Percentiles rank a stretch among this genome's conserved stretches.
phyloP scores from a whole-genome alignment of 176 grass and related monocot species.

The Cenchrus fungigraminus region DNA sequence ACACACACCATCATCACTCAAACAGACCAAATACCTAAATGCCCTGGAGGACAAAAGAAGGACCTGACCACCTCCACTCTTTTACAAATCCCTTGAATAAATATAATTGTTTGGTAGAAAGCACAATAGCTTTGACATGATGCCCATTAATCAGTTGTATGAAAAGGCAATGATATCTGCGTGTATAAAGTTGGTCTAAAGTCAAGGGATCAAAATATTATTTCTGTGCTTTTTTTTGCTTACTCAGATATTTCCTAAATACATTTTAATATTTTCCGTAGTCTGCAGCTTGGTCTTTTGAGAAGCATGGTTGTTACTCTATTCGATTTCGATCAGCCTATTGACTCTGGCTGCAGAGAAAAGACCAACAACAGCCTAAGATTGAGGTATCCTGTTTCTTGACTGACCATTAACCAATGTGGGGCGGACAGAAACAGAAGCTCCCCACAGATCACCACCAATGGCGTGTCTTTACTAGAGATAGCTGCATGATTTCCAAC shows the following conservation, averaged over 20 bases:
- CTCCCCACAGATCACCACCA: background rate
- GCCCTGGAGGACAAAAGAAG: too few species aligned
- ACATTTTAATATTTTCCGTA: slow-evolving; percentile 7
- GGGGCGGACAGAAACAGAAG: background rate
- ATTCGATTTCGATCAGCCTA: background rate
- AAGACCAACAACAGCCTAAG: background rate
- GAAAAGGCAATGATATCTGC: background rate
- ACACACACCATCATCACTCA: too few species aligned
- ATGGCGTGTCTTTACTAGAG: background rate
- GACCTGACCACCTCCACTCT: too few species aligned
- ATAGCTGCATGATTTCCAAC: slow-evolving; percentile 1
- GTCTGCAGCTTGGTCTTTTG: background rate
- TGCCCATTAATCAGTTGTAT: background rate
- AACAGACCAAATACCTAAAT: too few species aligned
- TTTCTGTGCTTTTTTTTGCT: background rate
- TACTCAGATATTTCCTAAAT: background rate
- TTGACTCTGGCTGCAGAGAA: slow-evolving; percentile 2
- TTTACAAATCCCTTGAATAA: background rate
- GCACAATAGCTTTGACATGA: background rate
- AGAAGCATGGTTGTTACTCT: background rate
- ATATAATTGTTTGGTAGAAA: background rate
- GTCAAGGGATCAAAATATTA: background rate
- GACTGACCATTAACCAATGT: background rate
- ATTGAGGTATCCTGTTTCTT: background rate
- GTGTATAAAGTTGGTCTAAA: background rate